Base-by-base conservation (phyloP, 805 yeast genomes). In the Yamadazyma tumulicola region DNA sequence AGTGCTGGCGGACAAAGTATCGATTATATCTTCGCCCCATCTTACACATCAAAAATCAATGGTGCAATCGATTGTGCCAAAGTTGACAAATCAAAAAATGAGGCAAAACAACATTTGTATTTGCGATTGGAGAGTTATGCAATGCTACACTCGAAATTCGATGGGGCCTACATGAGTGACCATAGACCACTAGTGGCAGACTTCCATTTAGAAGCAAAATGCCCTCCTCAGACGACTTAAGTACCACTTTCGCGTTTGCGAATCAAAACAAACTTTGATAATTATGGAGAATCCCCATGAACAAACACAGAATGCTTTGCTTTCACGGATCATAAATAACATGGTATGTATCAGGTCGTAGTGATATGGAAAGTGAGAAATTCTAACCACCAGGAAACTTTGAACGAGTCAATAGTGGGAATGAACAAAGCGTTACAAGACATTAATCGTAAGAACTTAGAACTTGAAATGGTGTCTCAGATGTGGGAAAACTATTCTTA, bases 271-370 rank as follows among this genome's bases (percentile, higher is more conserved):
- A 26, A 9, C 23, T 9, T 21, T 11, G 11, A 26, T 13, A 24
- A 11, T 11, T 25, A 84, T 85, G 94, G 87, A 85, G 58, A 85
- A 85, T 48, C 96, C 95, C 4, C 89, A 85, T 51, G 89, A 84
- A 48, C 83, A 81, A 51, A 83, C 76, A 5, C 95, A 86, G 52
- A 79, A 75, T 44, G 86, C 86, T 11, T 64, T 87, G 15, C 64
- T 83, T 26, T 75, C 85, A 8, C 75, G 95, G 43, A 84, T 85
- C n/a, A 77, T 83, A 32, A 76, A 74, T 54, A 84, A 82, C 46
- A 76, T 85, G 55, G 87, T 80, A 68, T 31, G 87, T 73, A n/a
- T 2, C 11, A 13, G n/a, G 17, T 26, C 12, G 8, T 6, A 5
- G 31, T 17, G 19, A 27, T 6, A 17, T 24, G 14, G 27, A n/a